These are phyloP conservation scores for Didymella pomorum DNA, from an alignment of 2,329 filamentous ascomycete species.

Conservation along the genomic window DNA sequence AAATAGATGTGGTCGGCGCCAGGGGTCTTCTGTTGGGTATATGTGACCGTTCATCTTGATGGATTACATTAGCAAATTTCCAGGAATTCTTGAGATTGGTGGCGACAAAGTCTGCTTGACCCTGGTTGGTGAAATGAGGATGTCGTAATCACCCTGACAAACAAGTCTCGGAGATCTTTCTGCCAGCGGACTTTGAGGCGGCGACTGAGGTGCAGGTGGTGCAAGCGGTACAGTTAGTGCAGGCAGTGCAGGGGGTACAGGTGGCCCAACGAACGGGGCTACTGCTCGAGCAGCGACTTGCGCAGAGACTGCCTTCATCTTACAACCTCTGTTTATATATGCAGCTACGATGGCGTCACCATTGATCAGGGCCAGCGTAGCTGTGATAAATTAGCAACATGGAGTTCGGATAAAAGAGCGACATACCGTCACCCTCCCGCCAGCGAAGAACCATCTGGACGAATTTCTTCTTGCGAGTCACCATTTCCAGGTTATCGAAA, in stretches of 20 bases:
- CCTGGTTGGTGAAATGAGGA: too few relatives aligned
- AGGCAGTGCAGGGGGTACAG: neutral
- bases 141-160: too few relatives aligned
- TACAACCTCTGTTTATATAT: neutral
- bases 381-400: neutral
- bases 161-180: constrained; percentile 9
- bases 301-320: too few relatives aligned
- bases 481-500: neutral
- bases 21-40: too few relatives aligned
- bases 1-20: too few relatives aligned
- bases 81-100: too few relatives aligned
- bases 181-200: neutral
- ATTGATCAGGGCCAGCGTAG: too few relatives aligned
- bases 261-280: neutral
- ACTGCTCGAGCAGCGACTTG: neutral
- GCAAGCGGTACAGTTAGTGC: too few relatives aligned
- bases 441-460: neutral
- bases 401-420: rapidly evolving
- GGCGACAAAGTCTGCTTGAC: too few relatives aligned
- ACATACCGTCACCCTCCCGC: neutral
- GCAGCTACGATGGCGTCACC: neutral
- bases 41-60: too few relatives aligned
- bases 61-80: too few relatives aligned
- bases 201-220: neutral
- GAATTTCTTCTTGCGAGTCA: neutral